Conservation (phyloP, 129 eudicot species). For the Glebionis coronaria region DNA sequence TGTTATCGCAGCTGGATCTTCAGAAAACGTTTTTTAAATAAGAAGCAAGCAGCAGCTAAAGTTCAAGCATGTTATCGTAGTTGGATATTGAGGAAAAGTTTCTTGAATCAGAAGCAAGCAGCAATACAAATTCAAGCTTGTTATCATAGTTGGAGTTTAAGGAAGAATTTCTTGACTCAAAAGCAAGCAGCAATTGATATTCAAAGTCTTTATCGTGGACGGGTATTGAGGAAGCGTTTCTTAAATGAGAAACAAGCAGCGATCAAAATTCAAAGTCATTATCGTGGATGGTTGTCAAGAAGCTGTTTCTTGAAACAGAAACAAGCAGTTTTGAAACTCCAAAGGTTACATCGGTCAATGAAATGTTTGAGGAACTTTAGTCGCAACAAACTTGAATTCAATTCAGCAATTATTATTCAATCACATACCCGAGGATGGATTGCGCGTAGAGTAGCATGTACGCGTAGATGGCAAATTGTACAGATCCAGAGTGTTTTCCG, state of each 20-base stretch:
- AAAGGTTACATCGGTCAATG: conserved; percentile 43
- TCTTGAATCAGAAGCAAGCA: conserved; percentile 18
- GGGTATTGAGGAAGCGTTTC: conserved; percentile 45
- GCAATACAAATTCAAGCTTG: conserved; percentile 26
- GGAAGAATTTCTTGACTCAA: conserved; percentile 39
- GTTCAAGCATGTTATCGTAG: conserved; percentile 49
- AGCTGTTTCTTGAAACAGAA: conserved; percentile 43
- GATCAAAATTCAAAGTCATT: conserved; percentile 55
- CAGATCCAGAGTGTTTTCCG: conserved; percentile 67
- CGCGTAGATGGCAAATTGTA: conserved; percentile 25
- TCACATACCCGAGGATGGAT: conserved; percentile 66
- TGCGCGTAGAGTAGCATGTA: conserved; percentile 47
- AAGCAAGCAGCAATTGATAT: too few species aligned
- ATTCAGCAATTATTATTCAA: conserved; percentile 59
- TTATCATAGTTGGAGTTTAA: conserved; percentile 46
- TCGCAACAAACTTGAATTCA: conserved; percentile 30
- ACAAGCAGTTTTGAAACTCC: conserved; percentile 50
- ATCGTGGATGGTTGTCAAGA: conserved; percentile 55
- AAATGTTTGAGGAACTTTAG: conserved; percentile 38
- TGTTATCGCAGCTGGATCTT: conserved; percentile 46
- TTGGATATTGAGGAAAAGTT: conserved; percentile 39
- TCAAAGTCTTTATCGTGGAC: conserved; percentile 57
- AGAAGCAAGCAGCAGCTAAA: too few species aligned
- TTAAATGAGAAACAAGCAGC: conserved; percentile 52
- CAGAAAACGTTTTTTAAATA: conserved; percentile 38